Evolutionary conservation across 2,329 filamentous ascomycete species (phyloP), one percentile per base, ranked within the genome.

Genomic region (Exophiala bonariae): DNA sequence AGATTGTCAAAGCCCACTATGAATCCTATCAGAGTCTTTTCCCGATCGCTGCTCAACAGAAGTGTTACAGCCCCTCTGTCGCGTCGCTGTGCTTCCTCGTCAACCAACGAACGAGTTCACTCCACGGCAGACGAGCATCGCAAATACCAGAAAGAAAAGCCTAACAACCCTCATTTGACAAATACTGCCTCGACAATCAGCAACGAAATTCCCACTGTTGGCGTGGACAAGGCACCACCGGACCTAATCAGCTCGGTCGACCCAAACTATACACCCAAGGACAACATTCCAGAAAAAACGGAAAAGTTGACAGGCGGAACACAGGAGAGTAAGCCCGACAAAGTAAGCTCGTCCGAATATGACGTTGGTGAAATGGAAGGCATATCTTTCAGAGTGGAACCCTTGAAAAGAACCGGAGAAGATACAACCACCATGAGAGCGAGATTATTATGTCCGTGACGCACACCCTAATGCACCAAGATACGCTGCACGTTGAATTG

Each of bases 361-460:
- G 83, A 76, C 35, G 87, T 93, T 61, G 90, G 89, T 63, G 89
- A 96, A 76, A 82, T 96, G 63, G 83, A 95, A 66, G 89, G 89
- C 57, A 87, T 85, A 54, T 80, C 81, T 49, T 96, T 97, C 73
- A 87, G 82, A 66, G 84, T 97, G 62, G 89, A 95, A 76, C 93
- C 93, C n/a, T 71, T 97, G 58, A 82, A 87, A 52, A 81, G 93
- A 41, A 80, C 79, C 7, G 90, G 90, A 61, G 93, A 99, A 71
- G 87, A 93, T 71, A 74, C 80, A 37, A 78, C 81, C 59, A 99
- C 92, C 28, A 96, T 87, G 82, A 83, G 92, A 59, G 91, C 93
- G 32, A 83, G 93, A 57, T 81, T 99, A 64, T 76, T 87, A 71
- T 88, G 71, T 74, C 57, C 52, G 72, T 71, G 52, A 42, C 37